Conservation (phyloP, 2,329 filamentous ascomycete species). For the Botrytis sinoallii region DNA sequence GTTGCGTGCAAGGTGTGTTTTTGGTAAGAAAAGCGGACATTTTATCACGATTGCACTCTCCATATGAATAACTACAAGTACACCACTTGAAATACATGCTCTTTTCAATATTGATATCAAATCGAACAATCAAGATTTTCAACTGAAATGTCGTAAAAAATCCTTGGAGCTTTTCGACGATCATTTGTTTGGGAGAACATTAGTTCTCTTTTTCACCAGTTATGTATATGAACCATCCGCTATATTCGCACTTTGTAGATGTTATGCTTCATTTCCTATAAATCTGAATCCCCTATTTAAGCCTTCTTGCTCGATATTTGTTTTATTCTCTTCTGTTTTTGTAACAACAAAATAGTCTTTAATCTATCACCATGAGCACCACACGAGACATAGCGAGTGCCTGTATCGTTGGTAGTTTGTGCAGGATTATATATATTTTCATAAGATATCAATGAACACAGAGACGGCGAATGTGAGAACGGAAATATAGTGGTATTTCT, state of each 20-base stretch:
- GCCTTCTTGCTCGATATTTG: no score
- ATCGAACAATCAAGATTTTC: not conserved
- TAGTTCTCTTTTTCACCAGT: not conserved
- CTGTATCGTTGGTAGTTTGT: not conserved
- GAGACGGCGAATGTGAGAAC: not conserved
- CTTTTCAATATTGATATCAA: not conserved
- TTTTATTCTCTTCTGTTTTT: no score
- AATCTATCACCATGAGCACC: not conserved
- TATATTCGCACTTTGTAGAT: not conserved
- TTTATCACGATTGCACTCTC: not conserved
- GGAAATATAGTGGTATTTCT: not conserved
- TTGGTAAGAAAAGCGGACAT: not conserved
- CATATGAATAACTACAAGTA: not conserved
- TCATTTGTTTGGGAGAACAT: not conserved
- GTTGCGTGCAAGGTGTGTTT: not conserved
- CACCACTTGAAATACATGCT: not conserved
- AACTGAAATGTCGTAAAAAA: not conserved
- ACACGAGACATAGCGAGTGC: not conserved
- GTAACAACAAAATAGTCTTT: not conserved
- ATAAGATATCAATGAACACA: not conserved
- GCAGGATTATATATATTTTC: not conserved
- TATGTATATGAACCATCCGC: no score
- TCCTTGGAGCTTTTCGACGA: no score
- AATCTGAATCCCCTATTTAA: no score
- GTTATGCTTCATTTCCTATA: not conserved